Conservation (phyloP, 495 filamentous ascomycete genomes). For the Parathielavia hyrcaniae region DNA sequence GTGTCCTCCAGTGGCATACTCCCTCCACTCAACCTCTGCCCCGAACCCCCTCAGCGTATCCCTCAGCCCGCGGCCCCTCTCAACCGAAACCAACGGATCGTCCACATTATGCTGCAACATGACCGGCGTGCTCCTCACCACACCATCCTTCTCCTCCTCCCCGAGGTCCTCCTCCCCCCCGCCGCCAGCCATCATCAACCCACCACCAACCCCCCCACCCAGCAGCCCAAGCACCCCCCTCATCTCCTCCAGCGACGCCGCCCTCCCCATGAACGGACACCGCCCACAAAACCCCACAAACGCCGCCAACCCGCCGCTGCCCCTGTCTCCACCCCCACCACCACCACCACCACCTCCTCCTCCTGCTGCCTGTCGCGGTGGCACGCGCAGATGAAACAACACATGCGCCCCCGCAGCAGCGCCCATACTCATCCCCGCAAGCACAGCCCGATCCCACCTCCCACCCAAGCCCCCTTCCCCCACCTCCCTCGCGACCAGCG, state of each 20-base stretch:
- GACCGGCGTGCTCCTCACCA: conserved; percentile 36
- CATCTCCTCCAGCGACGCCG: conserved; percentile 25
- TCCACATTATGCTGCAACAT: conserved; percentile 51
- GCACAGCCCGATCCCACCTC: conserved; percentile 30
- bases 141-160: conserved; percentile 11
- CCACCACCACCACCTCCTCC: conserved; percentile 17
- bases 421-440: conserved; percentile 36
- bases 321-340: too few relatives aligned
- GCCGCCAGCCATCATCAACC: too few relatives aligned
- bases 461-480: conserved; percentile 24
- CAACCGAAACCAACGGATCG: conserved; percentile 46
- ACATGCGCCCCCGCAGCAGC: conserved; percentile 42
- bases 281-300: conserved; percentile 54
- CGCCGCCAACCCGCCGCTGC: conserved; percentile 33
- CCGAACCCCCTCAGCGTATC: conserved; percentile 38
- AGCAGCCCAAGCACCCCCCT: conserved; percentile 23
- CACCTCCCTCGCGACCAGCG: conserved; percentile 28
- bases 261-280: conserved; percentile 46
- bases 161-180: too few relatives aligned
- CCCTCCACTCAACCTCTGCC: conserved; percentile 44
- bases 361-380: too few relatives aligned
- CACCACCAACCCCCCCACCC: conserved; percentile 6
- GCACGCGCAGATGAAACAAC: conserved; percentile 34
- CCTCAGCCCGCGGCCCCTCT: conserved; percentile 40
- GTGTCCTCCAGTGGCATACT: conserved; percentile 51